Base-by-base conservation (phyloP, 1,284 basidiomycete species). In the Sanghuangporus baumii region DNA sequence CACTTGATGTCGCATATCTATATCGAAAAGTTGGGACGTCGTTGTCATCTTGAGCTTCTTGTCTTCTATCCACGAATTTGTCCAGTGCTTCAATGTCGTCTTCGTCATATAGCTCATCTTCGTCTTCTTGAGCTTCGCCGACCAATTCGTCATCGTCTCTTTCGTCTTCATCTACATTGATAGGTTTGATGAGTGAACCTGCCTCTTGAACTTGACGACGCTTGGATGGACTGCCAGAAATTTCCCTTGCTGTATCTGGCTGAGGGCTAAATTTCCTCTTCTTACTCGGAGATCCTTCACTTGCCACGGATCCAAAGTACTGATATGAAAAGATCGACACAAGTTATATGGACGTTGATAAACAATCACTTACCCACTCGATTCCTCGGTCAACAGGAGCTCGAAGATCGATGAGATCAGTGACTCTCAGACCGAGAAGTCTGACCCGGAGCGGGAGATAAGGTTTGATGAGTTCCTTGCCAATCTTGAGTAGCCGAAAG, bases 401-500 rank as follows among this genome's bases (percentile, higher is more conserved):
- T 65, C 79, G 78, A 31, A 95, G 74, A 73, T 96, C 93, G 70
- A 90, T 93, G 61, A 96, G 76, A 65, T 91, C 94, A 2, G 92
- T 94, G 23, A 94, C 79, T 52, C 93, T 80, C 26, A 96, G 76
- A 2, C 93, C 93, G 61, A 96, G 87, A 3, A 96, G 78, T 47
- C 94, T 81, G 23, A 95, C 76, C 18, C 81, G 86, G 23, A 94
- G 71, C 0, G 93, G 94, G 12, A 92, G 74, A 73, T 94, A 93
- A 8, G 86, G 81, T 56, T 87, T 78, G 12, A 97, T 76, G n/a
- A 96, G 79, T 60, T 94, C 91, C 68, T 88, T 87, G 1, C 92
- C 94, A 56, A 87, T 86, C 86, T 93, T 51, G 66, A 65, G 50
- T 56, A 65, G 16, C 20, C 67, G 60, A 55, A 55, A 60, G 58